These are phyloP conservation scores for Tolypocladium ovalisporum DNA, from an alignment of 2,329 filamentous ascomycete species.

Conservation along the genomic window DNA sequence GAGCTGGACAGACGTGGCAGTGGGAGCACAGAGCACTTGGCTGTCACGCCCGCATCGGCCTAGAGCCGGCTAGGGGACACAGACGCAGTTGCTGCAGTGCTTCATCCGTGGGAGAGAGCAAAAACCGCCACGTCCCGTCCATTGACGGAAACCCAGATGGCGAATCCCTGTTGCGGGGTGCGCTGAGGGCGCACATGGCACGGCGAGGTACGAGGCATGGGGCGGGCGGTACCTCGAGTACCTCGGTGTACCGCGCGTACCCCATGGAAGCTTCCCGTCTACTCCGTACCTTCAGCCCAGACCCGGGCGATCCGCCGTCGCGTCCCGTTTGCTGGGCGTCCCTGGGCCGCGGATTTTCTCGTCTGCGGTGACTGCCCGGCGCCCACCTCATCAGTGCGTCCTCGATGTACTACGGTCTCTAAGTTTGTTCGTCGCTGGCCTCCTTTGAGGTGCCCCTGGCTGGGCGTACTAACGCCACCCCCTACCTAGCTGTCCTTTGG, in stretches of 20 bases:
- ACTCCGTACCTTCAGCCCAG: background rate
- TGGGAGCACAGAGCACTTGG: background rate
- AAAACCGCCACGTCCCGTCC: background rate
- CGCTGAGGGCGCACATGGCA: background rate
- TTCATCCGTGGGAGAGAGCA: background rate
- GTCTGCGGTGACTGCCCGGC: background rate
- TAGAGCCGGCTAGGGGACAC: background rate
- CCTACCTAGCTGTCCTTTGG: background rate
- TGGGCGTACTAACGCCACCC: background rate
- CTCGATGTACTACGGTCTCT: background rate
- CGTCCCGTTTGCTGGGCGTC: background rate
- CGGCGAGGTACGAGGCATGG: background rate
- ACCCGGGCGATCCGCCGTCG: background rate
- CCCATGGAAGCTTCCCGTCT: background rate
- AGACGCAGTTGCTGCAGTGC: background rate
- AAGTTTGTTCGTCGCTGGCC: background rate
- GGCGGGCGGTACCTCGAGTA: background rate
- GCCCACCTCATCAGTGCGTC: background rate
- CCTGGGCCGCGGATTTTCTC: background rate
- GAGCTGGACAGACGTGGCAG: background rate
- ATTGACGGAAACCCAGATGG: constrained; percentile 8
- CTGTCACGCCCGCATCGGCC: background rate
- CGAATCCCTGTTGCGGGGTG: constrained; percentile 7
- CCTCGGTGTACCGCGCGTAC: background rate
- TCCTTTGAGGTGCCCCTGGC: background rate